Evolutionary conservation across 2,329 filamentous ascomycete species (phyloP), one percentile per base, ranked within the genome.

Genomic region (Botryosphaeria dothidea): DNA sequence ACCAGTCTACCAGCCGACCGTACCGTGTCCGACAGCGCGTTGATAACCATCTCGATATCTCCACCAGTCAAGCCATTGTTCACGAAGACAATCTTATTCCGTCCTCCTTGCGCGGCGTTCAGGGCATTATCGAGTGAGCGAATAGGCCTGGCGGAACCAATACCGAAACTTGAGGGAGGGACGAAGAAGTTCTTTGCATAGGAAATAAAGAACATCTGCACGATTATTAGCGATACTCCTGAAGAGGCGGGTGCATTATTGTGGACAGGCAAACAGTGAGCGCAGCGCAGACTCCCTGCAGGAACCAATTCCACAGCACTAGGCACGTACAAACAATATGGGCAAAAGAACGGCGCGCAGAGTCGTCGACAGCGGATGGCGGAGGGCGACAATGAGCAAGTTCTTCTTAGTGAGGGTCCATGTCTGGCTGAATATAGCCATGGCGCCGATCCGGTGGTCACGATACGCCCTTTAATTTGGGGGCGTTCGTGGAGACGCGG

Each of bases 181-280:
- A 93, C 86, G 71, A 96, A 94, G 68, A 97, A 86, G 74, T 93
- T 93, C 70, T 91, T 89, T 17, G 92, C 90, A 75, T 90, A 94
- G 62, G 81, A 80, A 52, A 85, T 84, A 69, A 79, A 79, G 72
- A 81, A 81, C 76, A 82, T 80, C 76, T 77, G 46, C 46, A 13
- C 8, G 4, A 9, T n/a, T 5, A 19, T 62, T n/a, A 51, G 57
- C 29, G 4, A 19, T 19, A 11, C 57, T 49, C 15, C 6, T 13
- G 15, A 13, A 13, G 36, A 13, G 11, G 36, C 15, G 15, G 15
- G 36, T 34, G 11, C 5, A 34, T 6, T 34, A 41, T 17, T 34
- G 31, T 34, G 11, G 1, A 34, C 6, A 6, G 31, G 31, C 31
- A 34, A 34, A 11, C 31, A 34, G 31, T 5, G 6, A 34, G 31